Conservation (phyloP, 352 stramenopile species). For the Phytophthora sansomeana region DNA sequence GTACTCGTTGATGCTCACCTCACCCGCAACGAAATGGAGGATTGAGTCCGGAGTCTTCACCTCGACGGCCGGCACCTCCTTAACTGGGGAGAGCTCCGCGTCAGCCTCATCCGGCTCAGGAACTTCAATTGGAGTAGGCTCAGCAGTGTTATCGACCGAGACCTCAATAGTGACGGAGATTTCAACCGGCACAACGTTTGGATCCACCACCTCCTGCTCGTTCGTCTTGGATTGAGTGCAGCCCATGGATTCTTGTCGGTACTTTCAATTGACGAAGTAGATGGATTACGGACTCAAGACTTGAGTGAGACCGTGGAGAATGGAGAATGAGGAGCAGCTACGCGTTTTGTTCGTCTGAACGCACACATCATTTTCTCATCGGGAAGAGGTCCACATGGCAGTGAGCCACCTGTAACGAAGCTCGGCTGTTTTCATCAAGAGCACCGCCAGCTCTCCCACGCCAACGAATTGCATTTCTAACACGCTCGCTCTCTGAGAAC, state of each 20-base stretch:
- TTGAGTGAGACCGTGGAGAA: slow-evolving; percentile 20
- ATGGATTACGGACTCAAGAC: slow-evolving; percentile 11
- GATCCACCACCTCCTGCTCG: slow-evolving; percentile 49
- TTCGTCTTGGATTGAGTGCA: slow-evolving; percentile 68
- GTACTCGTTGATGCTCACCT: slow-evolving; percentile 58
- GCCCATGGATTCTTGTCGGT: slow-evolving; percentile 49
- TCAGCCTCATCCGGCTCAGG: slow-evolving; percentile 16
- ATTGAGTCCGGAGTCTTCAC: slow-evolving; percentile 26
- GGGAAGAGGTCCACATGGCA: slow-evolving; percentile 1
- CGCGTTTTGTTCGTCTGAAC: not conserved
- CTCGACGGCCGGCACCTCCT: slow-evolving; percentile 23
- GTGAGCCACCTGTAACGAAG: slow-evolving; percentile 6
- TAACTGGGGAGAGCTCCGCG: slow-evolving; percentile 18
- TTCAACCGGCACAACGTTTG: slow-evolving; percentile 6
- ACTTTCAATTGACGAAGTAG: slow-evolving; percentile 5
- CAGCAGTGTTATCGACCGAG: not conserved
- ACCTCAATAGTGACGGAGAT: not conserved
- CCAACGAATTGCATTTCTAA: slow-evolving; percentile 34
- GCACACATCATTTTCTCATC: slow-evolving; percentile 15
- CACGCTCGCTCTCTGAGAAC: slow-evolving; percentile 5
- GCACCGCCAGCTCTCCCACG: not conserved
- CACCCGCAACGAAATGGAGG: slow-evolving; percentile 50
- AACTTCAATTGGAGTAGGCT: not conserved
- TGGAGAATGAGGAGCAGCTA: slow-evolving; percentile 19
- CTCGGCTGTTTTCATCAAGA: slow-evolving; percentile 11